Conservation (phyloP, 2,329 filamentous ascomycete species). For the Orbilia blumenaviensis region DNA sequence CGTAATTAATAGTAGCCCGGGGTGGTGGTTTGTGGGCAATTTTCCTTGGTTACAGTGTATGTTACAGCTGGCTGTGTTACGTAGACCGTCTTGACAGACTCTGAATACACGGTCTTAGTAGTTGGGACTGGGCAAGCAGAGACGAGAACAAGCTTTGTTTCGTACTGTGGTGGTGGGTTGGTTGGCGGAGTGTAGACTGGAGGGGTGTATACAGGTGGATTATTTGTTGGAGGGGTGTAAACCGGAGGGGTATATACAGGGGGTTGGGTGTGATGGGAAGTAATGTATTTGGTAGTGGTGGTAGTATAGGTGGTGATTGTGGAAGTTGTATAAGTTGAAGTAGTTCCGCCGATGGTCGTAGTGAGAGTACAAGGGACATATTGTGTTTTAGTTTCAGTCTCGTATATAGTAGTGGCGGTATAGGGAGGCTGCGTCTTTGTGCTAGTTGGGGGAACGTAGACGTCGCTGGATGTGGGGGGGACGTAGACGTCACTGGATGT, state of each 20-base stretch:
- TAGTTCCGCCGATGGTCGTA: constrained; percentile 54
- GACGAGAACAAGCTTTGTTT: constrained; percentile 34
- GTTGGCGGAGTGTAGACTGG: constrained; percentile 21
- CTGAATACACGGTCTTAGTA: constrained; percentile 24
- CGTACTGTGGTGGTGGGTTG: constrained; percentile 37
- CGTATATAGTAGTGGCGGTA: constrained; percentile 55
- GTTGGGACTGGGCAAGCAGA: constrained; percentile 37
- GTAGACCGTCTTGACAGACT: constrained; percentile 25
- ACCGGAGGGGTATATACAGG: constrained; percentile 59
- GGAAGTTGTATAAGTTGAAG: constrained; percentile 55
- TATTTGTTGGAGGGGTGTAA: constrained; percentile 54
- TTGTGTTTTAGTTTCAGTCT: constrained; percentile 17
- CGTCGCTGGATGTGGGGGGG: constrained; percentile 52
- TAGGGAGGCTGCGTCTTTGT: constrained; percentile 25
- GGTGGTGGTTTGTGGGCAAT: constrained; percentile 6
- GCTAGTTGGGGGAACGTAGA: constrained; percentile 55
- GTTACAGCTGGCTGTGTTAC: constrained; percentile 42
- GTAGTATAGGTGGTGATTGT: constrained; percentile 57
- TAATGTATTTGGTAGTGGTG: constrained; percentile 58
- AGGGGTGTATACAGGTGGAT: constrained; percentile 16
- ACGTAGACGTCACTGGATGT: not conserved
- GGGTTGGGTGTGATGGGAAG: constrained; percentile 61
- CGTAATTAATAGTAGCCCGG: constrained; percentile 14
- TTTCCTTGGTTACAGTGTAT: constrained; percentile 36
- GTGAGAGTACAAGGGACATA: constrained; percentile 50